Evolutionary conservation across 2,329 filamentous ascomycete genomes (phyloP).

Genomic region (Nigrospora oryzae): DNA sequence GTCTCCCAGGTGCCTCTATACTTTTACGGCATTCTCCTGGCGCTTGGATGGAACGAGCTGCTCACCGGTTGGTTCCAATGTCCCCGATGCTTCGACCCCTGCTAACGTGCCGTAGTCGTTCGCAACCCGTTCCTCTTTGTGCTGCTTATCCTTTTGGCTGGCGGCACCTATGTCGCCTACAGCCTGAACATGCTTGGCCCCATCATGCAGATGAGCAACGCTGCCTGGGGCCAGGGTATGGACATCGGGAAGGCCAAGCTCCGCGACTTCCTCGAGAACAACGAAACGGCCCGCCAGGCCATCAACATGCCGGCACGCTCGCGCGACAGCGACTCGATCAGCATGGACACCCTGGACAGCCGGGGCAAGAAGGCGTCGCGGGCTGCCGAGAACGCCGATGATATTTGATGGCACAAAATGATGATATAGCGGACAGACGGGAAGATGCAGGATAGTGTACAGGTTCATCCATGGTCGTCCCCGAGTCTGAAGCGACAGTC

Average conservation of each 20-base stretch:
- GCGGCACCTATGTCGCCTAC: slow-evolving; percentile 82
- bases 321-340: slow-evolving; percentile 36
- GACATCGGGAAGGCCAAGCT: slow-evolving; percentile 89
- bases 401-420: slow-evolving; percentile 31
- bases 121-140: slow-evolving; percentile 92
- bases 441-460: slow-evolving; percentile 2
- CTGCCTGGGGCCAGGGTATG: slow-evolving; percentile 75
- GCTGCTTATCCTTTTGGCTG: slow-evolving; percentile 67
- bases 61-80: slow-evolving; percentile 65
- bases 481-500: not conserved
- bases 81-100: not conserved
- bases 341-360: slow-evolving; percentile 53
- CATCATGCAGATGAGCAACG: slow-evolving; percentile 90
- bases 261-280: slow-evolving; percentile 79
- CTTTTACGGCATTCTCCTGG: slow-evolving; percentile 83
- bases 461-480: slow-evolving; percentile 2
- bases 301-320: slow-evolving; percentile 59
- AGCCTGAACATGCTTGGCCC: slow-evolving; percentile 92
- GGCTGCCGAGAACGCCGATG: slow-evolving; percentile 42
- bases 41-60: slow-evolving; percentile 98
- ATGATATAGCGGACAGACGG: not conserved
- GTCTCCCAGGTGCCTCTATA: slow-evolving; percentile 91
- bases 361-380: slow-evolving; percentile 42
- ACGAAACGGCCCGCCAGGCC: slow-evolving; percentile 77
- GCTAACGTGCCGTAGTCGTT: slow-evolving; percentile 52